A percentile compares a stretch with the other conserved stretches of the same genome.
These are phyloP conservation scores for Penicillium sp. DNA, from an alignment of 2,329 filamentous ascomycete species.

Conservation along the genomic window DNA sequence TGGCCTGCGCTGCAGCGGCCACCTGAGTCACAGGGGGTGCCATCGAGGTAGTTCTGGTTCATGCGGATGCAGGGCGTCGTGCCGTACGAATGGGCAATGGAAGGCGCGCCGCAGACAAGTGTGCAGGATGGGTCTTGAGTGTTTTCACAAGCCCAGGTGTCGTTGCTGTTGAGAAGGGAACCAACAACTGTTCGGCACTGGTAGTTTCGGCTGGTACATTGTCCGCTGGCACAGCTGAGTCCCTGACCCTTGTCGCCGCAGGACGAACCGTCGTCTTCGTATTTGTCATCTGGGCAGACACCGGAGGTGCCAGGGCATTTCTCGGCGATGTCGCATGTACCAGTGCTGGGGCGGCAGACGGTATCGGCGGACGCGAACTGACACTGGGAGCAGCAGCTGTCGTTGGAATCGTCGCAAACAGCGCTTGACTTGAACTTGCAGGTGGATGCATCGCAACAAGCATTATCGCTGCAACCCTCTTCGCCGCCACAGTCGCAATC, in stretches of 20 bases:
- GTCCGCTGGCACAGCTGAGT: conserved; percentile 82
- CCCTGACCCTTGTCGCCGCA: conserved; percentile 64
- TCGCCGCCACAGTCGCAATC: conserved; percentile 92
- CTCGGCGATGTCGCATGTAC: conserved; percentile 83
- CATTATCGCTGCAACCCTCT: conserved; percentile 69
- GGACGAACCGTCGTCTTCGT: conserved; percentile 66
- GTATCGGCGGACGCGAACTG: conserved; percentile 58
- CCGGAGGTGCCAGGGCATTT: conserved; percentile 73
- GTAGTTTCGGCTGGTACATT: conserved; percentile 87
- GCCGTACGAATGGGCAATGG: conserved; percentile 67
- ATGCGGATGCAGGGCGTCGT: conserved; percentile 56
- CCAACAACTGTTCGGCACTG: conserved; percentile 89
- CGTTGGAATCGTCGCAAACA: conserved; percentile 67
- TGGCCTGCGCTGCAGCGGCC: conserved; percentile 77
- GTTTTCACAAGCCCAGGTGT: conserved; percentile 76
- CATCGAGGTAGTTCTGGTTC: conserved; percentile 91
- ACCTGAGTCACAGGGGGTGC: conserved; percentile 78
- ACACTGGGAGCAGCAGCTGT: conserved; percentile 48
- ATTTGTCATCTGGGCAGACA: conserved; percentile 73
- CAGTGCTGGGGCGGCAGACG: conserved; percentile 78
- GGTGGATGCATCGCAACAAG: conserved; percentile 81
- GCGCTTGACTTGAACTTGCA: conserved; percentile 79
- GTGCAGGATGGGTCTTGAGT: conserved; percentile 61
- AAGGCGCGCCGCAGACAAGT: conserved; percentile 73
- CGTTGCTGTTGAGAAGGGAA: conserved; percentile 69